Percentiles rank a stretch among this genome's conserved stretches.
phyloP scores from a whole-genome alignment of 139 green algal genomes.

The Chlorella sp. region DNA sequence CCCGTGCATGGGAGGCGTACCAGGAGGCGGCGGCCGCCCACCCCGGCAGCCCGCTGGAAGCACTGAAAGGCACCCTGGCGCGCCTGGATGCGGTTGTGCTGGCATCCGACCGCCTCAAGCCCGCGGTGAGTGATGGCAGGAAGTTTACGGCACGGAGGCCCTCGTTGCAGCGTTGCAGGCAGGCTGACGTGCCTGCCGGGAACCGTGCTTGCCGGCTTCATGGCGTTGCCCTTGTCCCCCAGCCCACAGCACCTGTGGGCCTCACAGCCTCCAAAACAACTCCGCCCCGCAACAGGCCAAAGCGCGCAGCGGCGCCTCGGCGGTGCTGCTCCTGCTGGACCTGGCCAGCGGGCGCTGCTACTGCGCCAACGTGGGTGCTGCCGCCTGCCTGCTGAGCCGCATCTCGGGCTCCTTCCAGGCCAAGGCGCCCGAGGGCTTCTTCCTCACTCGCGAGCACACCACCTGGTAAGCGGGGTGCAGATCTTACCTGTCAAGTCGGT shows the following conservation, averaged over 20 bases:
- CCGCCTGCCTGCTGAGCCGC: slow-evolving; percentile 14
- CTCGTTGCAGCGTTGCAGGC: no score
- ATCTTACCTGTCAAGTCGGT: no score
- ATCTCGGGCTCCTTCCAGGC: slow-evolving; percentile 37
- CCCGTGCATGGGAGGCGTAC: slow-evolving; percentile 10
- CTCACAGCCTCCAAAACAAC: background rate
- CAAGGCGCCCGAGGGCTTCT: slow-evolving; percentile 17
- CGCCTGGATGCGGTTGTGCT: slow-evolving; percentile 6
- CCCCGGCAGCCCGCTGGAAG: background rate
- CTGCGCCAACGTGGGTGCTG: slow-evolving; percentile 29
- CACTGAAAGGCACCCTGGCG: slow-evolving; percentile 10
- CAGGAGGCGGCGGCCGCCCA: background rate
- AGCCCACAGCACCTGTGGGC: background rate
- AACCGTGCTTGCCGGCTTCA: background rate
- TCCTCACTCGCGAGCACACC: slow-evolving; percentile 21
- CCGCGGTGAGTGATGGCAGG: slow-evolving; percentile 8
- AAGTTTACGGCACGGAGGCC: no score
- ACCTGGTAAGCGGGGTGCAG: background rate
- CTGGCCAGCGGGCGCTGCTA: slow-evolving; percentile 10
- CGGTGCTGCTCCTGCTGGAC: slow-evolving; percentile 8
- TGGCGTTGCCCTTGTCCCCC: background rate
- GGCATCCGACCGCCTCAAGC: background rate
- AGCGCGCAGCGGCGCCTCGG: slow-evolving; percentile 19
- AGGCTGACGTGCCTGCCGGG: no score
- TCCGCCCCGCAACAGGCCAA: slow-evolving; percentile 8